Evolutionary conservation across 2,329 filamentous ascomycete genomes (phyloP), one percentile per base, ranked within the genome.

Genomic region (Cercospora brassicicola): DNA sequence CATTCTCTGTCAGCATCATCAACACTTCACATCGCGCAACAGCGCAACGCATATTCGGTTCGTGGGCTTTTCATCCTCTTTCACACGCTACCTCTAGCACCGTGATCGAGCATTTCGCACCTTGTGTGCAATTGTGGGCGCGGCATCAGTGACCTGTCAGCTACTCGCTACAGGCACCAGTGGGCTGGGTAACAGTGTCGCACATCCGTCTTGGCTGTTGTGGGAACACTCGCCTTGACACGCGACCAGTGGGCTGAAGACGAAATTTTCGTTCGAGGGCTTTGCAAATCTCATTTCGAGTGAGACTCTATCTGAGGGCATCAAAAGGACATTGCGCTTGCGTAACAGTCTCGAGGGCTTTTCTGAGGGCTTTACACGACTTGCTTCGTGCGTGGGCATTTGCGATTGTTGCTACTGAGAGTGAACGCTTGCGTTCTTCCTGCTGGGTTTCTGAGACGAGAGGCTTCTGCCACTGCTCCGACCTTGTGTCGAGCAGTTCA

Each of bases 221-320:
- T 84, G 83, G 83, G 82, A 84, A 84, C 83, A 83, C 83, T 71
- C 68, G 82, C 83, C 83, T 81, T 78, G 81, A 80, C 76, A 73
- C 75, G 78, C 78, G 77, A 74, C 63, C 78, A 81, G 81, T 82
- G 81, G 81, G 81, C 81, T 73, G 66, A 71, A 57, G 66, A 68
- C 70, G 68, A 66, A 66, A 79, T 78, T 78, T 79, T 79, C 80
- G 81, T 79, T 79, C 68, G 73, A 76, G 73, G 76, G 77, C 76
- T 76, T 71, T 69, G 74, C 72, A 74, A 70, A 71, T 71, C 69
- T 72, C 70, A 69, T 62, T 65, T 66, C 60, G 62, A 59, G 71
- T 70, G 72, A 72, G 68, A 73, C 72, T 75, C 69, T 68, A 69
- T 74, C 75, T 71, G 77, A 76, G 77, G 77, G 77, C 76, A 77